A percentile compares a stretch with the other conserved stretches of the same genome.
These are phyloP conservation scores for Neocallimastix lanati DNA, from an alignment of 192 early-diverging fungal species.

Conservation along the genomic window DNA sequence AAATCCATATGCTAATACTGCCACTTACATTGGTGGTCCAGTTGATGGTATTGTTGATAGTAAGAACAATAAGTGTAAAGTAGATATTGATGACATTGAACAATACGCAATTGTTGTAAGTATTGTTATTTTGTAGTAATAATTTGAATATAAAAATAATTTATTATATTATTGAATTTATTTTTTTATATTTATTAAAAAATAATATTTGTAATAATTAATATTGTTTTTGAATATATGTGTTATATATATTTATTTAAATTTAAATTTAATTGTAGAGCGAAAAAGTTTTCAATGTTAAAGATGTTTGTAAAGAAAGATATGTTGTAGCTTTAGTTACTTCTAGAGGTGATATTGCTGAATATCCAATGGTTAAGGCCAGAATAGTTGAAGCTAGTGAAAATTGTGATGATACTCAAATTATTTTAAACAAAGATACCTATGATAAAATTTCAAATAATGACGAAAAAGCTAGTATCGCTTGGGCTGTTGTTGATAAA, in stretches of 20 bases:
- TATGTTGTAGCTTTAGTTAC: background rate
- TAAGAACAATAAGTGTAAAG: background rate
- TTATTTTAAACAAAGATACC: background rate
- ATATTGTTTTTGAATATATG: too few species aligned
- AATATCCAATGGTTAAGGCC: background rate
- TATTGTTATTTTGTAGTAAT: too few species aligned
- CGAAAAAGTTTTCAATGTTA: background rate
- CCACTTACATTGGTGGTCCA: background rate
- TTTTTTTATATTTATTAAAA: too few species aligned
- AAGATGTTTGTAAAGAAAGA: background rate
- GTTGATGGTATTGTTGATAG: background rate
- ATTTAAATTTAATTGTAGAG: too few species aligned
- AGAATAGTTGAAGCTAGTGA: background rate
- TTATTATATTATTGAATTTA: too few species aligned
- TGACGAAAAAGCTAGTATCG: background rate
- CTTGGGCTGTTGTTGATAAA: background rate
- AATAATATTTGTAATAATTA: too few species aligned
- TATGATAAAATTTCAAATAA: background rate
- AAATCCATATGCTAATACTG: background rate
- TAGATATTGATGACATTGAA: background rate
- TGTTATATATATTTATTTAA: too few species aligned
- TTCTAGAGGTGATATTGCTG: background rate
- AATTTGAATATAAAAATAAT: too few species aligned
- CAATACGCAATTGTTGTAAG: background rate
- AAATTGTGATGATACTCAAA: background rate